Evolutionary conservation across 1,284 basidiomycete genomes (phyloP), one percentile per base, ranked within the genome.

Genomic region (Phellopilus nigrolimitatus): DNA sequence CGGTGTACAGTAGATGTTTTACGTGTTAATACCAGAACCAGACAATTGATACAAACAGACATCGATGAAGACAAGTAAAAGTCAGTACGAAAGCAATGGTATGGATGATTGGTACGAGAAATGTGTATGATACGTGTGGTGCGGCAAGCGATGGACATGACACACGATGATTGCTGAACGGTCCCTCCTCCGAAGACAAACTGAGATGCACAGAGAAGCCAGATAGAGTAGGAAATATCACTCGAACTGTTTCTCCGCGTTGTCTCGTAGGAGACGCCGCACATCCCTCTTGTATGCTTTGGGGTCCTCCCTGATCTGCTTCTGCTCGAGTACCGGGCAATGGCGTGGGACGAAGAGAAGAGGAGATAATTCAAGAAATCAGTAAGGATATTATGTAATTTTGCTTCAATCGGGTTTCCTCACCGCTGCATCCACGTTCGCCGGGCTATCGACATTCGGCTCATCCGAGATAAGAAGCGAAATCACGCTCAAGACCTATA

Each of bases 401-500:
- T 8, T 24, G 3, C 42, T 24, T 15, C n/a, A n/a, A n/a, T n/a
- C n/a, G n/a, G n/a, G 38, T 22, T 30, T 30, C 17, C 65, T 53
- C 31, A 66, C 67, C 15, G 94, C 94, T 0, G 97, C 95, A 63
- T 99, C 95, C 21, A 99, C 89, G 64, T 99, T 99, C 1, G 95
- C 95, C 2, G 95, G 95, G 57, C 94, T 97, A 68, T 95, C 94
- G 54, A 86, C 77, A 70, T 95, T 95, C 27, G 95, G 97, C 31
- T 78, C 82, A 64, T 98, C 91, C 43, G 91, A 91, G 9, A 93
- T 97, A 24, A 99, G 73, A 3, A 99, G 80, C 15, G 93, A 97
- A 60, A 99, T 97, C 57, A 99, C 95, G 58, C 93, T 97, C 62
- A 99, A 69, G 57, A 98, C 84, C 95, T 98, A n/a, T 57, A 37